phyloP scores from a whole-genome alignment of 2,329 filamentous ascomycete genomes.

The Colletotrichum coccodes region DNA sequence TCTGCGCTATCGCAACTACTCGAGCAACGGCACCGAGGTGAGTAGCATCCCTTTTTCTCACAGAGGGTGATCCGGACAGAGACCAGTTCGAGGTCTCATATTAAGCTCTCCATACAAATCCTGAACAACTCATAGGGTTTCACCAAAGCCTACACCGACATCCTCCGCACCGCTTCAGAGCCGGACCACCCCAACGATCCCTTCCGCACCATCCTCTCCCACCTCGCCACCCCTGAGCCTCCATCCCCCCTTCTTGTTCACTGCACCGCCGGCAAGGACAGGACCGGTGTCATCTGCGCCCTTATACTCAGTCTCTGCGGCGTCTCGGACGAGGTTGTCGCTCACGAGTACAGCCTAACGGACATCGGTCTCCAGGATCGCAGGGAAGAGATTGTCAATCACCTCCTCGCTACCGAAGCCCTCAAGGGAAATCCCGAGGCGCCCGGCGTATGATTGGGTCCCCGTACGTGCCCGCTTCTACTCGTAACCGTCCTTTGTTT shows the following conservation, averaged over 20 bases:
- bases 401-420: conserved; percentile 60
- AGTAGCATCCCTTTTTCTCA: not conserved
- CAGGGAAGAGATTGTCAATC: conserved; percentile 59
- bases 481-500: not conserved
- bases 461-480: conserved; percentile 42
- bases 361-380: conserved; percentile 68
- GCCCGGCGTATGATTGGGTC: conserved; percentile 58
- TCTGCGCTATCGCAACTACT: conserved; percentile 69
- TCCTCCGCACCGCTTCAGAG: conserved; percentile 62
- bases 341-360: conserved; percentile 75
- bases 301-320: conserved; percentile 72
- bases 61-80: not conserved
- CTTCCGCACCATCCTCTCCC: conserved; percentile 64
- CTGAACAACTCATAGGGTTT: conserved; percentile 58
- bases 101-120: not conserved
- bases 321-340: conserved; percentile 67
- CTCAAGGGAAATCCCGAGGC: conserved; percentile 56
- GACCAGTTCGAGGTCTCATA: too few relatives aligned
- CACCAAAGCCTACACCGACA: conserved; percentile 70
- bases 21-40: conserved; percentile 55
- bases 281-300: conserved; percentile 77
- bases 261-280: conserved; percentile 82
- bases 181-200: conserved; percentile 35
- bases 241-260: conserved; percentile 70
- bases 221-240: conserved; percentile 57